phyloP scores from a whole-genome alignment of 2,329 filamentous ascomycete species.

The Microdochium nivale region DNA sequence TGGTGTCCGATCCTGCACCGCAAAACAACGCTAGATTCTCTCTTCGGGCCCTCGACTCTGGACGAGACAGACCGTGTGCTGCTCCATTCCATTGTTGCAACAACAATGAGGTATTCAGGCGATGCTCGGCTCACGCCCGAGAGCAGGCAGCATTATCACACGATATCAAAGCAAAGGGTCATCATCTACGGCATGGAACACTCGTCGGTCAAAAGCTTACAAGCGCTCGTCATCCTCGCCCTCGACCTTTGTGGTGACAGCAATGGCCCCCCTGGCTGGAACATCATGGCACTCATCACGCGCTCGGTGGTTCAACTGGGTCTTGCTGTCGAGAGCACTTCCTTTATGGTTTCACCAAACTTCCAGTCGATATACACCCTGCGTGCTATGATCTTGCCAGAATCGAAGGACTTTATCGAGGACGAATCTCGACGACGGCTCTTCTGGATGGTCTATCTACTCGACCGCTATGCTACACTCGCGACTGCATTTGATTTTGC shows the following conservation, averaged over 20 bases:
- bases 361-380: constrained; percentile 85
- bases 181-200: constrained; percentile 83
- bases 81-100: constrained; percentile 82
- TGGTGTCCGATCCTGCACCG: constrained; percentile 90
- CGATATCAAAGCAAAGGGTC: constrained; percentile 76
- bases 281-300: constrained; percentile 80
- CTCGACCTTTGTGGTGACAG: constrained; percentile 78
- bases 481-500: constrained; percentile 90
- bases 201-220: constrained; percentile 78
- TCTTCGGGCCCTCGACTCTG: constrained; percentile 69
- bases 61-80: constrained; percentile 78
- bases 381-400: constrained; percentile 74
- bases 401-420: constrained; percentile 78
- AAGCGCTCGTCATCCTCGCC: constrained; percentile 80
- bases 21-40: constrained; percentile 68
- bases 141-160: constrained; percentile 66
- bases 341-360: constrained; percentile 66
- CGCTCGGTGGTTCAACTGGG: constrained; percentile 84
- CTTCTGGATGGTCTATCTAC: constrained; percentile 90
- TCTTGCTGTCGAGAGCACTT: constrained; percentile 73
- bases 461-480: constrained; percentile 85
- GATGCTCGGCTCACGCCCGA: constrained; percentile 68
- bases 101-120: constrained; percentile 74
- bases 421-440: constrained; percentile 77
- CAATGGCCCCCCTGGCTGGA: constrained; percentile 88